phyloP scores from a whole-genome alignment of 495 filamentous ascomycete species.

The Penicillium tannophilum region DNA sequence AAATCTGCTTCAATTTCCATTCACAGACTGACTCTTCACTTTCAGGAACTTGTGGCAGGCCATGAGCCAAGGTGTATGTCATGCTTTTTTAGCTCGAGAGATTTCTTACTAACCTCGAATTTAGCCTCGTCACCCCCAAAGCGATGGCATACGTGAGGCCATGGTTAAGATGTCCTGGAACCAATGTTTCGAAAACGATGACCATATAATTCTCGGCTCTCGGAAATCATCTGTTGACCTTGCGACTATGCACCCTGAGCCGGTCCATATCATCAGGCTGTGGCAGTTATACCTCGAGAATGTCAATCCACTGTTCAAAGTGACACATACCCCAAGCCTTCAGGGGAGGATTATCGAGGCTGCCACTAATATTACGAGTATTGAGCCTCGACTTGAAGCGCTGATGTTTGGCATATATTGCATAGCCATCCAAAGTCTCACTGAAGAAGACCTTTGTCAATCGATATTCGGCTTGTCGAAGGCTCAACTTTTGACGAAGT shows the following conservation, averaged over 20 bases:
- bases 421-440: constrained; percentile 48
- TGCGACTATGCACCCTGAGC: constrained; percentile 49
- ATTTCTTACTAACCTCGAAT: constrained; percentile 6
- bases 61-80: constrained; percentile 48
- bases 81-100: not conserved
- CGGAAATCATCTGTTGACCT: constrained; percentile 43
- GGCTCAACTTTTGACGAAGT: constrained; percentile 46
- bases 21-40: not conserved
- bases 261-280: constrained; percentile 41
- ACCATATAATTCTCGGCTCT: constrained; percentile 55
- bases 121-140: constrained; percentile 14
- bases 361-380: constrained; percentile 21
- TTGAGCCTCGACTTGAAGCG: constrained; percentile 30
- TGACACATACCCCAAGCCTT: constrained; percentile 54
- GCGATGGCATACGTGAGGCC: constrained; percentile 32
- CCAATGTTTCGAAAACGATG: constrained; percentile 33
- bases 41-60: constrained; percentile 51
- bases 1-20: not conserved
- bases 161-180: constrained; percentile 49
- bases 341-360: constrained; percentile 49
- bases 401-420: constrained; percentile 63
- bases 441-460: constrained; percentile 39
- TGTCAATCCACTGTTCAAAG: constrained; percentile 55
- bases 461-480: constrained; percentile 44
- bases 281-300: constrained; percentile 57